Conservation (phyloP, 2,329 filamentous ascomycete species). For the Pestalotiopsis fici region DNA sequence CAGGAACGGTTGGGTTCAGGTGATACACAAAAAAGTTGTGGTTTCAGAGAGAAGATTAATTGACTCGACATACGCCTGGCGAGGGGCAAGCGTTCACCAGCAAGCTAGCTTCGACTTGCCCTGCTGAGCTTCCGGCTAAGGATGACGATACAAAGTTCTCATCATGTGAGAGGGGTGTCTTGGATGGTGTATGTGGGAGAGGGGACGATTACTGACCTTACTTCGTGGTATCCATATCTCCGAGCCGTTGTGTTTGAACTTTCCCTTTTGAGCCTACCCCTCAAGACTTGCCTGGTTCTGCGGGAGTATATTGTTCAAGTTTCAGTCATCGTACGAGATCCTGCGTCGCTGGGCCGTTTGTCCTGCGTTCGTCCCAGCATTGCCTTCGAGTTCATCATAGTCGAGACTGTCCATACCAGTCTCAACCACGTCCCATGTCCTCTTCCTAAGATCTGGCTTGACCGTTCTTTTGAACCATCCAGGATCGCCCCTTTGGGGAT, state of each 20-base stretch:
- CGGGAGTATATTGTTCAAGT: not conserved
- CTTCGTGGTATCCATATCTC: not conserved
- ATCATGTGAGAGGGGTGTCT: constrained; percentile 59
- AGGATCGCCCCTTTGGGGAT: constrained; percentile 4
- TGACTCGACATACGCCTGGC: constrained; percentile 38
- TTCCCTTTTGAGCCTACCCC: not conserved
- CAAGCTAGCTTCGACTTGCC: constrained; percentile 28
- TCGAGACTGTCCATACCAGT: constrained; percentile 60
- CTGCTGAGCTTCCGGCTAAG: constrained; percentile 76
- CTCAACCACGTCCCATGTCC: constrained; percentile 68
- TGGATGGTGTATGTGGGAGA: not conserved
- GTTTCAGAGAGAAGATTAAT: constrained; percentile 60
- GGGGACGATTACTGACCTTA: constrained; percentile 23
- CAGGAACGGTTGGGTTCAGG: not conserved
- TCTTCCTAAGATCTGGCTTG: constrained; percentile 65
- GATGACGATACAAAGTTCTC: constrained; percentile 93
- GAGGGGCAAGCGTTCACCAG: constrained; percentile 25
- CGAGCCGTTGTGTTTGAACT: not conserved
- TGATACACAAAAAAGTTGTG: not conserved
- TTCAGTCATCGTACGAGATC: constrained; percentile 50
- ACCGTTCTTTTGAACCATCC: constrained; percentile 15
- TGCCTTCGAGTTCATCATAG: constrained; percentile 51
- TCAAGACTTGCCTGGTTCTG: not conserved
- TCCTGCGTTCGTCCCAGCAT: constrained; percentile 18
- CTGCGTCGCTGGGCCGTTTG: constrained; percentile 40